phyloP scores from a whole-genome alignment of 495 filamentous ascomycete species.

The Tuber umbilicatum region DNA sequence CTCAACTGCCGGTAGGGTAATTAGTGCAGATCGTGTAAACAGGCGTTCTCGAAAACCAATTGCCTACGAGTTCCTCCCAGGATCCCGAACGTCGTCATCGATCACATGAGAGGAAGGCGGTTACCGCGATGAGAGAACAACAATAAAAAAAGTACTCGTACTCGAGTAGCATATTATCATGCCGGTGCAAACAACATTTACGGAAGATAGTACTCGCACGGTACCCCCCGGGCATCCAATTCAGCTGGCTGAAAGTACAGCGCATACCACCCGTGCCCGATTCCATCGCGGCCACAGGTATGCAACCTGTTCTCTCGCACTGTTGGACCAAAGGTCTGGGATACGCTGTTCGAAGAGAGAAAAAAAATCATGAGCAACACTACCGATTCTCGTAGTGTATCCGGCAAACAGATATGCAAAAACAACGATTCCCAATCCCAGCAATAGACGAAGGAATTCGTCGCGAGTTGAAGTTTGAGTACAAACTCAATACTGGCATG shows the following conservation, averaged over 20 bases:
- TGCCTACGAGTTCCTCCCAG: no score
- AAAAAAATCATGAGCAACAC: background rate
- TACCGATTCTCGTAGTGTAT: no score
- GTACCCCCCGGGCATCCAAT: background rate
- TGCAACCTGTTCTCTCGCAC: background rate
- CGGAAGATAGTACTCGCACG: background rate
- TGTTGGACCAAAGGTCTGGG: background rate
- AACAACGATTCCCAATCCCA: background rate
- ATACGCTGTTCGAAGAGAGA: background rate
- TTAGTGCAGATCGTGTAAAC: background rate
- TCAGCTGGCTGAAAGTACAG: background rate
- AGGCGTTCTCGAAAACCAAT: background rate
- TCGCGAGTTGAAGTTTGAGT: background rate
- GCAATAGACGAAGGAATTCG: background rate
- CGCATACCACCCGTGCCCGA: background rate
- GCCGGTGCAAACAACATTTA: background rate
- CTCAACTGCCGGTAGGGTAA: background rate
- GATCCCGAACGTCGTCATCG: background rate
- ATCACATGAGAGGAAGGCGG: background rate
- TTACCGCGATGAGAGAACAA: background rate
- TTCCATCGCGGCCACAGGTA: background rate
- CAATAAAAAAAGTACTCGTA: background rate
- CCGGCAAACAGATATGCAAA: background rate
- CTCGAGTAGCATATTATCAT: background rate
- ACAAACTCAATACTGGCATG: background rate